Evolutionary conservation across 331 rosid species (phyloP), one percentile per base, ranked within the genome.

Genomic region (Acacia concinna): DNA sequence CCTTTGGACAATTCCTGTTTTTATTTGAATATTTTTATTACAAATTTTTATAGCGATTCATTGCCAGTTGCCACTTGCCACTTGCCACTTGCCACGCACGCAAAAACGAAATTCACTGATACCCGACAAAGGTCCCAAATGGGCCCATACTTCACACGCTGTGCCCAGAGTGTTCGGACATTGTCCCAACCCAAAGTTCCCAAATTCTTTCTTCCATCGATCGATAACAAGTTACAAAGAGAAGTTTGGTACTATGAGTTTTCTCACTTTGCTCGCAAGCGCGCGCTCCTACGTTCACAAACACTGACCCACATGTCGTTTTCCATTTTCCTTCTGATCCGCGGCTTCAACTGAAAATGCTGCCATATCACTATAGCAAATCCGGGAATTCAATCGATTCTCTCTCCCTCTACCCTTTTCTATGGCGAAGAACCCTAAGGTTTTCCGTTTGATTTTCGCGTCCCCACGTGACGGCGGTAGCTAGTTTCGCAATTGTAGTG

Each of bases 401-500:
- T 80, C 56, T 44, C 28, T 17, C n/a, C 47, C 23, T 12, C 13
- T 21, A 7, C 9, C 15, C 1, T 67, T 69, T 64, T 9, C 73
- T 9, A 77, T 82, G 83, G 46, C 60, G 68, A 86, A 83, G 68
- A 86, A 83, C 85, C 93, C 89, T 81, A 80, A 75, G 43, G 62
- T 52, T 51, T 40, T 32, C 41, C n/a, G 4, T 62, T 70, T 35
- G 11, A 23, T 54, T 34, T 17, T 8, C 12, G 66, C 32, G 30
- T 51, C 15, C 13, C 66, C 49, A 5, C 32, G 13, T 49, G 1
- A 11, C 20, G 30, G 8, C 14, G 18, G 18, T n/a, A 4, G 5
- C 9, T 23, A 27, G 63, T 60, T 37, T 1, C 30, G 12, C 51
- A 32, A 59, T 49, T 41, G 13, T 40, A 28, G 65, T 52, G 44